Conservation (phyloP, 441 rosid genomes). For the Rhodomyrtus psidioides region DNA sequence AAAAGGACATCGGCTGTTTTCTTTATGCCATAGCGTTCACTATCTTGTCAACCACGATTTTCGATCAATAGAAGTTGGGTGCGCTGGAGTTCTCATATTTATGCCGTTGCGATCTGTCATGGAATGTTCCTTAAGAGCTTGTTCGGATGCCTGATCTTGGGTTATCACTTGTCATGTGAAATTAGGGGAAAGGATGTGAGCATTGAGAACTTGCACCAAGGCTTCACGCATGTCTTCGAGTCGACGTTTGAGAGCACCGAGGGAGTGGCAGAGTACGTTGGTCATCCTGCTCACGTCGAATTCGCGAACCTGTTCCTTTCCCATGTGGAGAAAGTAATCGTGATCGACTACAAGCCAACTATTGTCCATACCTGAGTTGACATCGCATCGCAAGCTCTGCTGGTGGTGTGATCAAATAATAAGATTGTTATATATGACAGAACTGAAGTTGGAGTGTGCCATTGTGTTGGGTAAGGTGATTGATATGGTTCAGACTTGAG, state of each 20-base stretch:
- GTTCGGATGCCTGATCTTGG: not conserved
- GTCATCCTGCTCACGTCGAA: not conserved
- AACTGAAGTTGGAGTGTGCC: not conserved
- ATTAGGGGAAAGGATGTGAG: constrained; percentile 1
- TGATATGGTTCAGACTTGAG: not conserved
- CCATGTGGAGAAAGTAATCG: not conserved
- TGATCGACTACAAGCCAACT: not conserved
- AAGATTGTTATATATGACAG: not conserved
- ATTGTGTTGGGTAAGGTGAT: not conserved
- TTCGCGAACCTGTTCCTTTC: not conserved
- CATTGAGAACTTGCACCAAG: not conserved
- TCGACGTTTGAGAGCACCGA: not conserved
- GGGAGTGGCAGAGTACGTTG: not conserved
- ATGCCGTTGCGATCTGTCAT: not conserved
- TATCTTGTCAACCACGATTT: not conserved
- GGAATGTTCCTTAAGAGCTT: not conserved
- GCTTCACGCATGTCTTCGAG: not conserved
- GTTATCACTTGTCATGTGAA: not conserved
- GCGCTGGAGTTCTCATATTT: not conserved
- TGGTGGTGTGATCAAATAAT: not conserved
- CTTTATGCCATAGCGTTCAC: not conserved
- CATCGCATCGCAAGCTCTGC: not conserved
- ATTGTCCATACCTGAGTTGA: not conserved
- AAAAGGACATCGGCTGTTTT: not conserved
- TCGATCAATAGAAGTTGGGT: not conserved